phyloP scores from a whole-genome alignment of 2,329 filamentous ascomycete genomes.

The Ustulina deusta region DNA sequence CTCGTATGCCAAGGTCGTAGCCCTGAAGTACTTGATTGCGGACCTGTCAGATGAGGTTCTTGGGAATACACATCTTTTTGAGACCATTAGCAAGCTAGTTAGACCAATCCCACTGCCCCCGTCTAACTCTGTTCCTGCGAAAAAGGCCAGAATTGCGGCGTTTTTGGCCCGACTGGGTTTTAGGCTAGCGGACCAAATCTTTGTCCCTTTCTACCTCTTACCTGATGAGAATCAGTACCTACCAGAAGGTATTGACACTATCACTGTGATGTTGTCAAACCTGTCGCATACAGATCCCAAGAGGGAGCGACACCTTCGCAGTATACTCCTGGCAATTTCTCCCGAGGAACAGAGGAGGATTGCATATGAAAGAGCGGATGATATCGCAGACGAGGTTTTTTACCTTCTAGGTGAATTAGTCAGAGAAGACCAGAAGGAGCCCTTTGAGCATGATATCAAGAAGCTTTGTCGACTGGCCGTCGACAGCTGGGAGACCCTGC shows the following conservation, averaged over 20 bases:
- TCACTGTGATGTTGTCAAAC: slow-evolving; percentile 26
- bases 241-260: slow-evolving; percentile 17
- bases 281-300: slow-evolving; percentile 23
- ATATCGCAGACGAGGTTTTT: slow-evolving; percentile 18
- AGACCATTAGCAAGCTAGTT: background rate
- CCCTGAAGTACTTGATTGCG: slow-evolving; percentile 19
- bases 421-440: background rate
- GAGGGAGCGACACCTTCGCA: slow-evolving; percentile 35
- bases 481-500: slow-evolving; percentile 26
- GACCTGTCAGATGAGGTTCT: slow-evolving; percentile 27
- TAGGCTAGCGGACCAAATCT: slow-evolving; percentile 23
- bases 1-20: slow-evolving; percentile 14
- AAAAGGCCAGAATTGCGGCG: slow-evolving; percentile 28
- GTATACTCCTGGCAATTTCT: slow-evolving; percentile 19
- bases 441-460: slow-evolving; percentile 8
- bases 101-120: slow-evolving; percentile 25
- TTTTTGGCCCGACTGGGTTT: slow-evolving; percentile 25
- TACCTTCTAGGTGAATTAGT: slow-evolving; percentile 6
- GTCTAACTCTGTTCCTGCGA: slow-evolving; percentile 29
- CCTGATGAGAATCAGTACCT: slow-evolving; percentile 9
- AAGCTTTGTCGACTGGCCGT: slow-evolving; percentile 23
- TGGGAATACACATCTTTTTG: slow-evolving; percentile 10
- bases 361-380: slow-evolving; percentile 10
- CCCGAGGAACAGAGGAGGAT: slow-evolving; percentile 25
- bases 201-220: slow-evolving; percentile 28